Base-by-base conservation (phyloP, 352 stramenopile species). In the Pythium sp. region DNA sequence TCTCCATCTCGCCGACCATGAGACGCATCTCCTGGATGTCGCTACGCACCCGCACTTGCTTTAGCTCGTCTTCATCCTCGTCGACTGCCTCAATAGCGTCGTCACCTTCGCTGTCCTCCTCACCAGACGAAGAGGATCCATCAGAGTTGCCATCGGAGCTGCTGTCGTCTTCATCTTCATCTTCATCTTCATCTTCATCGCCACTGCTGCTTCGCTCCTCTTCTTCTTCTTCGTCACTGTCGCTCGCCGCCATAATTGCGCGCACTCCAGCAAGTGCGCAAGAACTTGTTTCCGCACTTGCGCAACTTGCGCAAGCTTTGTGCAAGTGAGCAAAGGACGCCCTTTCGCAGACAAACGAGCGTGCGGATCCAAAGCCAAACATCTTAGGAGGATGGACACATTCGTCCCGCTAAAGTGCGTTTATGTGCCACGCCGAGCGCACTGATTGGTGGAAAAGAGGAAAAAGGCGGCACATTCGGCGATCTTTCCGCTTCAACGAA, bases 1-100 rank as follows among this genome's bases (percentile, higher is more conserved):
- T 70, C 53, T 86, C 77, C 80, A 92, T 92, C 34, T 90, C 78
- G 3, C 62, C 74, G 47, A 82, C 73, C 80, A 91, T 85, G 49
- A 65, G 65, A 14, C 61, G 75, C 67, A 91, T 80, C 58, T 76
- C 77, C 12, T 74, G 68, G 0, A 91, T 69, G 26, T 88, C 78
- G 2, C 47, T 56, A 18, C 69, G 75, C 30, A 90, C 78, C 2
- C 66, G 68, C 49, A 67, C 58, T 47, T 77, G 71, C 68, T 84
- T 84, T 41, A 58, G 26, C 26, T 63, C 55, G 26, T 67, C 62
- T 3, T 59, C 60, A 12, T 68, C 62, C 0, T 64, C 68, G 0
- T 74, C 49, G 0, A 58, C 66, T 4, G 11, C 36, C 2, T 76
- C 71, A 8, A 61, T 64, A 3, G 70, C 68, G 0, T 62, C 54